These are phyloP conservation scores for Notholithocarpus densiflorus DNA, from an alignment of 306 rosid species.

Conservation along the genomic window DNA sequence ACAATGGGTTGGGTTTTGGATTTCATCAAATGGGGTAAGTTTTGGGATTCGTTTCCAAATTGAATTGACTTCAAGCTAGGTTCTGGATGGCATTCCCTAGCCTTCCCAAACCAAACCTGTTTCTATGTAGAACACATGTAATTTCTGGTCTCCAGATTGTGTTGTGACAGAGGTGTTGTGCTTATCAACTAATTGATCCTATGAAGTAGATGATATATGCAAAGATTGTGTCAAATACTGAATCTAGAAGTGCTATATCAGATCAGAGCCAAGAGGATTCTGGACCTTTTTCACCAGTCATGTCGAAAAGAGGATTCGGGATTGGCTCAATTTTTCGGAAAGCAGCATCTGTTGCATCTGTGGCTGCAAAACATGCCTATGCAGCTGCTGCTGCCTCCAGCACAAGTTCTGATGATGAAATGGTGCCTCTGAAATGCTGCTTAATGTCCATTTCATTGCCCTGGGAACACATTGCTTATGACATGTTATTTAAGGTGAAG, in stretches of 20 bases:
- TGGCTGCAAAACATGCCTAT: conserved; percentile 85
- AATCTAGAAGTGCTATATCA: conserved; percentile 38
- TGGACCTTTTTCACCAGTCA: conserved; percentile 79
- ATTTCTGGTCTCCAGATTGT: background rate
- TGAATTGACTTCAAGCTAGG: too few relatives aligned
- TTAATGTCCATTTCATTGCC: conserved; percentile 95
- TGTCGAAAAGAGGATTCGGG: conserved; percentile 73
- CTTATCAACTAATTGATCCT: background rate
- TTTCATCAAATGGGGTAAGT: background rate
- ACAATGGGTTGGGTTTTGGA: background rate
- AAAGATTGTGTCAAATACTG: conserved; percentile 30
- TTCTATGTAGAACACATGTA: background rate
- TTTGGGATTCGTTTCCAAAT: background rate
- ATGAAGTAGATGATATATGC: conserved; percentile 22
- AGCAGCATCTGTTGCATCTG: conserved; percentile 91
- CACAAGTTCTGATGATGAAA: conserved; percentile 59
- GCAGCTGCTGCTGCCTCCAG: conserved; percentile 74
- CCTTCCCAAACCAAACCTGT: background rate
- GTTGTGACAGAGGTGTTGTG: background rate
- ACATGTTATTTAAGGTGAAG: conserved; percentile 93
- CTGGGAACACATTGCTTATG: conserved; percentile 90
- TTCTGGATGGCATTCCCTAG: background rate
- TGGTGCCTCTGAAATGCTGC: conserved; percentile 93
- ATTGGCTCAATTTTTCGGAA: conserved; percentile 74
- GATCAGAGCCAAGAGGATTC: conserved; percentile 87